These are phyloP conservation scores for Coelastrella sp. DNA, from an alignment of 139 green algal genomes.

Conservation along the genomic window DNA sequence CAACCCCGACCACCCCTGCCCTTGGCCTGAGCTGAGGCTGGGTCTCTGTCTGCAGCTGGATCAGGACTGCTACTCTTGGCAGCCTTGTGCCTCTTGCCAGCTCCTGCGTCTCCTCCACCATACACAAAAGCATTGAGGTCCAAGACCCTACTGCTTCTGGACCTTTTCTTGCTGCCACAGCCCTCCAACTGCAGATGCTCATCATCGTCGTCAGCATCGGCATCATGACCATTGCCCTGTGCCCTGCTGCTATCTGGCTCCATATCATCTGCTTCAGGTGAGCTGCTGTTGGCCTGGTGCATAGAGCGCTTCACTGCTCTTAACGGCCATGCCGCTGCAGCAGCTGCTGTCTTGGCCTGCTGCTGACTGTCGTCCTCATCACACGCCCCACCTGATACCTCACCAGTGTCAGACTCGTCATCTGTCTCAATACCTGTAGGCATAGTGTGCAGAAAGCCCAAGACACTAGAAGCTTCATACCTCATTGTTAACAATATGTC, in stretches of 20 bases:
- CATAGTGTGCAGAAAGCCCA: too few species aligned
- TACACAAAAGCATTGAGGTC: slow-evolving; percentile 15
- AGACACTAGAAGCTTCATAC: too few species aligned
- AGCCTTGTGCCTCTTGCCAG: neutral
- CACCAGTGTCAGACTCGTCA: neutral
- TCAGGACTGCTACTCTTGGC: neutral
- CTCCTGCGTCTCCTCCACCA: neutral
- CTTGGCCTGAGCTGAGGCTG: neutral
- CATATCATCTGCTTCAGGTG: neutral
- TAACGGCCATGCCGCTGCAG: neutral
- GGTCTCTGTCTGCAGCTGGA: neutral
- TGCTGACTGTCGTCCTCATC: neutral
- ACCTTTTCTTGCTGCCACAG: neutral
- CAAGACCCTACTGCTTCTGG: neutral
- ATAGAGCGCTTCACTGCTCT: neutral
- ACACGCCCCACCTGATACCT: neutral
- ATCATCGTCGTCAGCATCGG: neutral
- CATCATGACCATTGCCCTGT: neutral
- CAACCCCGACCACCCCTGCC: neutral
- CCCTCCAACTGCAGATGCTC: neutral
- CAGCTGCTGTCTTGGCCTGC: neutral
- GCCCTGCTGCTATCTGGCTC: neutral
- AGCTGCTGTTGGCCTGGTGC: neutral
- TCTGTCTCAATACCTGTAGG: neutral
- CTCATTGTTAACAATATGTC: too few species aligned